Conservation (phyloP, 2,329 filamentous ascomycete species). For the Aspergillus niger region DNA sequence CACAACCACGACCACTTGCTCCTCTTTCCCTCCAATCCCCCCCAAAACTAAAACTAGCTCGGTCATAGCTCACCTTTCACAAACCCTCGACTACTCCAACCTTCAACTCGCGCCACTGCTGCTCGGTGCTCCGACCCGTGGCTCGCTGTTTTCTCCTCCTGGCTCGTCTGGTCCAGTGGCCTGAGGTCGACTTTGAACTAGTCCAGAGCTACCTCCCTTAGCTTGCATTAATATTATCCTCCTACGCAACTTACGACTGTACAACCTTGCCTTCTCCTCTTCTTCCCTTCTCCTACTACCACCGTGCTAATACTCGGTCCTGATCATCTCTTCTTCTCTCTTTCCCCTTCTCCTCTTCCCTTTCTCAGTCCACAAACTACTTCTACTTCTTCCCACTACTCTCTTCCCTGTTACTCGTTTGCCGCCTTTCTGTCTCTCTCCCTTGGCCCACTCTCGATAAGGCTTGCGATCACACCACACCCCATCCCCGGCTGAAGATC, state of each 20-base stretch:
- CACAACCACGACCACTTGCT: constrained; percentile 7
- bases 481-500: constrained; percentile 5
- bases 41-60: constrained; percentile 13
- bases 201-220: constrained; percentile 19
- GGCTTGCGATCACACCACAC: constrained; percentile 18
- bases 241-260: constrained; percentile 15
- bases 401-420: constrained; percentile 9
- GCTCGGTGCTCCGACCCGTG: constrained; percentile 28
- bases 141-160: constrained; percentile 5
- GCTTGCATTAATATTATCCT: constrained; percentile 18
- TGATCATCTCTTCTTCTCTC: constrained; percentile 17
- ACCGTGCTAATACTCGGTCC: background rate
- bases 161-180: constrained; percentile 22
- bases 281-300: constrained; percentile 11
- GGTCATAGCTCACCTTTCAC: constrained; percentile 9
- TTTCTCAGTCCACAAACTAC: constrained; percentile 13
- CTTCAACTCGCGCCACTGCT: constrained; percentile 27
- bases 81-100: no score
- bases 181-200: constrained; percentile 20
- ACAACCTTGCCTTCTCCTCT: constrained; percentile 17
- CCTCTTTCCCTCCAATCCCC: background rate
- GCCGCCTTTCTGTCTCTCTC: constrained; percentile 11
- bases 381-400: background rate
- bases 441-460: constrained; percentile 17
- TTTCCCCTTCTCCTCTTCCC: constrained; percentile 6